These are phyloP conservation scores for Austroboletus novae-zelandiae DNA, from an alignment of 1,284 basidiomycete species.

Conservation along the genomic window DNA sequence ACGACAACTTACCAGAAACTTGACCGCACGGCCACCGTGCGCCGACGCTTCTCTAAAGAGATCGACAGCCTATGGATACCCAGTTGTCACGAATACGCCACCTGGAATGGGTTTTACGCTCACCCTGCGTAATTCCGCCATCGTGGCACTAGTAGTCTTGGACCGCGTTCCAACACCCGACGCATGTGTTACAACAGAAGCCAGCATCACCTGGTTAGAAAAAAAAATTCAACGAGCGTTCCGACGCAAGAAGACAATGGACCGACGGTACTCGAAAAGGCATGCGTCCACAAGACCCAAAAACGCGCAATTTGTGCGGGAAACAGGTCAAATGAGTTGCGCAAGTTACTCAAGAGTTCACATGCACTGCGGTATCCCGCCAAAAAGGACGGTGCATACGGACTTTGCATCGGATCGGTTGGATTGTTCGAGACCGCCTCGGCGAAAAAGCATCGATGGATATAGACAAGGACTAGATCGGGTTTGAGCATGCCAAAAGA, in stretches of 20 bases:
- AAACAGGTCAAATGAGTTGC: constrained; percentile 51
- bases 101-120: neutral
- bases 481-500: neutral
- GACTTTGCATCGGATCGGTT: constrained; percentile 57
- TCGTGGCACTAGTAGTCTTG: constrained; percentile 63
- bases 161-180: constrained; percentile 46
- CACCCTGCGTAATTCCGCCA: constrained; percentile 53
- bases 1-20: constrained; percentile 53
- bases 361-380: constrained; percentile 64
- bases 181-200: constrained; percentile 62
- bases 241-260: neutral
- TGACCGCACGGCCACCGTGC: constrained; percentile 60
- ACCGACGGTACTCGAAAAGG: constrained; percentile 58
- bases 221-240: neutral
- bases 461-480: constrained; percentile 55
- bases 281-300: constrained; percentile 70
- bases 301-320: constrained; percentile 60
- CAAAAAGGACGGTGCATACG: constrained; percentile 63
- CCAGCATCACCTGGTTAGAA: constrained; percentile 57
- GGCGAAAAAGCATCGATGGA: constrained; percentile 68
- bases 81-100: too few species aligned
- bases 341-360: constrained; percentile 49
- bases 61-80: constrained; percentile 43
- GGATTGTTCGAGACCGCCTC: constrained; percentile 59
- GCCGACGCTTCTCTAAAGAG: constrained; percentile 59